These are phyloP conservation scores for Castanospermum australe DNA, from an alignment of 306 rosid species.

Conservation along the genomic window DNA sequence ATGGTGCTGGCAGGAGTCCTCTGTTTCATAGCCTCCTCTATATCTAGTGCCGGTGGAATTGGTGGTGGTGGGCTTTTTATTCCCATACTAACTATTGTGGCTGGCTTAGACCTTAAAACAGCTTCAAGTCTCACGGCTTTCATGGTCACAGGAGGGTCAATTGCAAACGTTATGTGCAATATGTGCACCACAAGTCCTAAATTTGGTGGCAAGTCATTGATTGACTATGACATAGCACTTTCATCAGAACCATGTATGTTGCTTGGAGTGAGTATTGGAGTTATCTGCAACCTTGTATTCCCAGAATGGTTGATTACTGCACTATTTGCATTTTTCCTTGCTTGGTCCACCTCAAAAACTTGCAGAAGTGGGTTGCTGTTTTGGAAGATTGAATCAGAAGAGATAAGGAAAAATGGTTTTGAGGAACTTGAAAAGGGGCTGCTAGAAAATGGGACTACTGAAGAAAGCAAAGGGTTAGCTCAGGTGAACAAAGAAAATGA, in stretches of 20 bases:
- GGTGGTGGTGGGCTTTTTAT: constrained; percentile 90
- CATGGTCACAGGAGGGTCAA: constrained; percentile 93
- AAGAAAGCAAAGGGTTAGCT: constrained; percentile 13
- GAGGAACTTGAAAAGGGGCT: constrained; percentile 41
- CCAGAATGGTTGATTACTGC: constrained; percentile 83
- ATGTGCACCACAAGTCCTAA: constrained; percentile 39
- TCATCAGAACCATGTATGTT: constrained; percentile 79
- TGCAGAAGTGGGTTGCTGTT: constrained; percentile 54
- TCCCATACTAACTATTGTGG: constrained; percentile 64
- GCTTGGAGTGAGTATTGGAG: constrained; percentile 84
- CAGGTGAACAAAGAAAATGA: not conserved
- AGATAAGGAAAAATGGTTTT: constrained; percentile 33
- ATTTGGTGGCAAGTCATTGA: constrained; percentile 51
- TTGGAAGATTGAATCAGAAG: constrained; percentile 69
- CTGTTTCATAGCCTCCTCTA: constrained; percentile 68
- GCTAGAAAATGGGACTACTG: constrained; percentile 6
- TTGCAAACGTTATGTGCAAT: constrained; percentile 67
- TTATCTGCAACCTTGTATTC: constrained; percentile 74
- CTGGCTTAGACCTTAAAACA: constrained; percentile 74
- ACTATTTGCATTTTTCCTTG: constrained; percentile 73
- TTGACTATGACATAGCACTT: constrained; percentile 76
- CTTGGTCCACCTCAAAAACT: constrained; percentile 82
- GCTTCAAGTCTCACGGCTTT: constrained; percentile 86
- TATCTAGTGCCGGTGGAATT: constrained; percentile 91
- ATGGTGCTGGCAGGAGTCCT: constrained; percentile 54